These are phyloP conservation scores for Fermentozyma sake DNA, from an alignment of 1,139 yeast genomes.

Conservation along the genomic window DNA sequence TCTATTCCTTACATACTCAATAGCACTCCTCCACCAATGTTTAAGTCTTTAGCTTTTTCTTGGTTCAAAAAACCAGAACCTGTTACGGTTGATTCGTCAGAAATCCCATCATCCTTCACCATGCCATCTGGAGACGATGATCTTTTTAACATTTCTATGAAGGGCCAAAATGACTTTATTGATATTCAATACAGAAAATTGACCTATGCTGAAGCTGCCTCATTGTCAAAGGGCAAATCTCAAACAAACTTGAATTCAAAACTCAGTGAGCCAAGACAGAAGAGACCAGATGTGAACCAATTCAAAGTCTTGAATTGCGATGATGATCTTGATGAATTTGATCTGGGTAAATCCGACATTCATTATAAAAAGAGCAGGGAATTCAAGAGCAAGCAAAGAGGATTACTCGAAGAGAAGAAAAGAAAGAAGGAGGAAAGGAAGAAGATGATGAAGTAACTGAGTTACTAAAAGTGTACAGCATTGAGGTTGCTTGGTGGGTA, in stretches of 20 bases:
- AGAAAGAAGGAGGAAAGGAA: conserved; percentile 2
- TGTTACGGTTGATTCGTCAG: conserved; percentile 8
- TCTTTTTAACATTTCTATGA: conserved; percentile 34
- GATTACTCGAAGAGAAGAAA: conserved; percentile 3
- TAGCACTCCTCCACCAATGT: conserved; percentile 16
- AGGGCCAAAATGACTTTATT: conserved; percentile 26
- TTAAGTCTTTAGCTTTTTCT: conserved; percentile 14
- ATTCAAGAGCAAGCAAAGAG: conserved; percentile 13
- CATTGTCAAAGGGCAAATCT: conserved; percentile 16
- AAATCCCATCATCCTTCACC: conserved; percentile 25
- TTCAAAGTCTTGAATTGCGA: conserved; percentile 8
- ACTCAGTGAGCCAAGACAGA: conserved; percentile 6
- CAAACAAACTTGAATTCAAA: conserved; percentile 1
- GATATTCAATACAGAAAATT: conserved; percentile 34
- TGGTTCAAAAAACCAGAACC: conserved; percentile 16
- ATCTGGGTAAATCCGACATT: conserved; percentile 8
- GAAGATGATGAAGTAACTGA: too few species aligned
- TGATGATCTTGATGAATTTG: conserved; percentile 5
- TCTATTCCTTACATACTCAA: too few species aligned
- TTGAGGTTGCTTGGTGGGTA: too few species aligned
- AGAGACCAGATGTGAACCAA: conserved; percentile 8
- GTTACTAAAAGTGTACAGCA: too few species aligned
- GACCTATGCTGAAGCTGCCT: conserved; percentile 45
- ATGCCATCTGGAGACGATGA: conserved; percentile 24
- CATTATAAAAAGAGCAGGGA: conserved; percentile 9